Evolutionary conservation across 306 rosid genomes (phyloP), one percentile per base, ranked within the genome.

Genomic region (Morella rubra): DNA sequence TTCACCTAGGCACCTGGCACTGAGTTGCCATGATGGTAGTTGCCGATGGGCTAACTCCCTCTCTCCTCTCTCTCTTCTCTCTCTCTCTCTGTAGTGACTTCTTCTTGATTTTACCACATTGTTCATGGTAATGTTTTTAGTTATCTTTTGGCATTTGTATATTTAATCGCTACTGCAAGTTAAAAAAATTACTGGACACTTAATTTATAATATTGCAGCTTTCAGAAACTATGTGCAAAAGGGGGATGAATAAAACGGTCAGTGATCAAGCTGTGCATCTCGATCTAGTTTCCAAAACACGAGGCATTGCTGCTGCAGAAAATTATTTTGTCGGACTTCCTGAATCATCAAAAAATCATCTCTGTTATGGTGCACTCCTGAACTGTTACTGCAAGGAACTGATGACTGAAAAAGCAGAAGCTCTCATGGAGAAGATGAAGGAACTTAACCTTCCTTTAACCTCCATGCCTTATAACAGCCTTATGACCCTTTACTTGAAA

Each of bases 331-430:
- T 90, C 45, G 76, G 75, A 76, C 97, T 92, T 73, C 91, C 96
- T 37, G 97, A 92, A 81, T 80, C 96, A 58, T 79, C 85, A 3
- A 95, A 95, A 81, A 90, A 88, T 71, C 96, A 88, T 81, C 92
- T 88, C n/a, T 85, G 87, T 72, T 95, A 92, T 45, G 96, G 97
- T 46, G 91, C 97, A 40, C 92, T 90, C 51, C 87, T 92, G 54
- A 95, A 95, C 80, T 90, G 95, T 87, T 95, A 95, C 81, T 95
- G 97, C 89, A 95, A 90, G 93, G 97, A 90, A 44, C 58, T 83
- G 83, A 86, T 74, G 93, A 84, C 92, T 68, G 96, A 87, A 77
- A 79, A 95, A 64, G 97, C 99, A 0, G 99, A 92, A 83, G 91
- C 88, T 76, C 89, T 95, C 20, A 9, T 89, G 71, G 96, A 89